phyloP scores from a whole-genome alignment of 306 rosid genomes.

The Glycine soja region DNA sequence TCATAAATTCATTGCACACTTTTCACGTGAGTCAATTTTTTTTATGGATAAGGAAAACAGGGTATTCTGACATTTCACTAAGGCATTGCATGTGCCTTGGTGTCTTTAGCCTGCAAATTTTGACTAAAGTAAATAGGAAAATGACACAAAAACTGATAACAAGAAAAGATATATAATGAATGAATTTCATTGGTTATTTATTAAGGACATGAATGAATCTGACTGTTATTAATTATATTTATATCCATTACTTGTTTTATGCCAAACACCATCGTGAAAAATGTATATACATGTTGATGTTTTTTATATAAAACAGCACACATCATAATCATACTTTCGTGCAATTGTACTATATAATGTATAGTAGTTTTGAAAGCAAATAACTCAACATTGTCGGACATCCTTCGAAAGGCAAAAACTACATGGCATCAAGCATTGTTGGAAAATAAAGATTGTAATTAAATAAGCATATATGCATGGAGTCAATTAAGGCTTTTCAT shows the following conservation, averaged over 20 bases:
- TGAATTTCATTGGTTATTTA: no score
- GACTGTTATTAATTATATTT: neutral
- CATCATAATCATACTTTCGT: neutral
- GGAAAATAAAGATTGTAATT: conserved; percentile 5
- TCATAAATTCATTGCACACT: neutral
- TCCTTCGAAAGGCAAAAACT: neutral
- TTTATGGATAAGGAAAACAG: neutral
- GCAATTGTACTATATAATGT: no score
- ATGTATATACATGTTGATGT: neutral
- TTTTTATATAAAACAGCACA: neutral
- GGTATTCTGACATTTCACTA: conserved; percentile 2
- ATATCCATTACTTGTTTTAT: neutral
- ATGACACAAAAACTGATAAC: neutral
- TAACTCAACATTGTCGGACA: neutral
- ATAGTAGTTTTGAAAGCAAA: neutral
- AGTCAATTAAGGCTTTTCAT: conserved; percentile 56
- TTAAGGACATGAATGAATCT: neutral
- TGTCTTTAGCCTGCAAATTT: conserved; percentile 33
- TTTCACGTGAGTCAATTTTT: conserved; percentile 25
- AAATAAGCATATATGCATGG: no score
- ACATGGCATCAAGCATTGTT: neutral
- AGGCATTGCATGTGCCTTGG: conserved; percentile 18
- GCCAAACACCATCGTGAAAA: neutral
- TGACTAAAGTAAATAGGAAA: neutral
- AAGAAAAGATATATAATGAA: neutral